Conservation (phyloP, 1,284 basidiomycete genomes). For the Prillingera fragicola region DNA sequence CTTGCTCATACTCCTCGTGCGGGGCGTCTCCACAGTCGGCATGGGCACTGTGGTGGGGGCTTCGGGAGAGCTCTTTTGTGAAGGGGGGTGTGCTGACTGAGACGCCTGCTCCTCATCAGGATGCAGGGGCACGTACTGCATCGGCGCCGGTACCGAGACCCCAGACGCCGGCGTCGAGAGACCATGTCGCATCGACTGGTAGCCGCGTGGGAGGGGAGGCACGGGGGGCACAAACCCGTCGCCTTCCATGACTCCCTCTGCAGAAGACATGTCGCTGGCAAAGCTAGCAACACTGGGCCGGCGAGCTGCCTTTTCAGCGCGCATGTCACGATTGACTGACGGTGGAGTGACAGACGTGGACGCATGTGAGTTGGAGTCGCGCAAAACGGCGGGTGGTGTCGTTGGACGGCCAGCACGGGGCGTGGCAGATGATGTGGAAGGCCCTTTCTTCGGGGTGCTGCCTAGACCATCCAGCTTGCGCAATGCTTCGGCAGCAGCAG, state of each 20-base stretch:
- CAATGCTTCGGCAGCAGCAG: conserved; percentile 82
- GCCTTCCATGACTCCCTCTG: conserved; percentile 16
- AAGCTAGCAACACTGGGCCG: conserved; percentile 67
- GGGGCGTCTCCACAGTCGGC: conserved; percentile 5
- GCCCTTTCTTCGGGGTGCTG: conserved; percentile 57
- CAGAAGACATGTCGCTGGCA: conserved; percentile 71
- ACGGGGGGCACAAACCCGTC: conserved; percentile 74
- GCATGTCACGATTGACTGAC: conserved; percentile 59
- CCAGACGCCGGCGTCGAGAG: conserved; percentile 16
- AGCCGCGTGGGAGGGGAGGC: conserved; percentile 91
- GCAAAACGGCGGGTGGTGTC: conserved; percentile 54
- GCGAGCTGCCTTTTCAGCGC: conserved; percentile 22
- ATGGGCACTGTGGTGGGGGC: neutral
- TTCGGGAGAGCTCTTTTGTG: conserved; percentile 12
- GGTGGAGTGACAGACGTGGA: conserved; percentile 60
- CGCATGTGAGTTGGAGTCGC: conserved; percentile 29
- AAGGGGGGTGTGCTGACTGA: conserved; percentile 3
- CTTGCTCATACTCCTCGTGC: conserved; percentile 55
- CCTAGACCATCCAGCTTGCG: conserved; percentile 88
- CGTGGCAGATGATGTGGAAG: conserved; percentile 28
- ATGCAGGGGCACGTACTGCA: conserved; percentile 10
- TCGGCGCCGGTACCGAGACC: conserved; percentile 6
- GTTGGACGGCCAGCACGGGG: conserved; percentile 58
- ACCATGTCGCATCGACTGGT: conserved; percentile 55
- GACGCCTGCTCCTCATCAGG: conserved; percentile 1